Evolutionary conservation across 1,284 basidiomycete species (phyloP).

Genomic region (Ceratobasidium sp.): DNA sequence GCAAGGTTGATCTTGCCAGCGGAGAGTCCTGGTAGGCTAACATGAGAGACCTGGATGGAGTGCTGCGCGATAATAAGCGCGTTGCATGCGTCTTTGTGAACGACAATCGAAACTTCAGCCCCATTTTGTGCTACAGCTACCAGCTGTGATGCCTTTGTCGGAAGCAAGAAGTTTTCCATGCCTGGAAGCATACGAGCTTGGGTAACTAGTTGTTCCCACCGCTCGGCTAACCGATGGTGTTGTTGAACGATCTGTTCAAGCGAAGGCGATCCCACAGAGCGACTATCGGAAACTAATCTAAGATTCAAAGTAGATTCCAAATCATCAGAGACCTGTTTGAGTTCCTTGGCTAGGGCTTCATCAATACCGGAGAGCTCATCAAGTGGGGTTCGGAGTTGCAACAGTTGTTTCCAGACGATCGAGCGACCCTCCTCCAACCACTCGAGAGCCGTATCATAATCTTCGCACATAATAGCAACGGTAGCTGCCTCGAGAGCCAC

Average conservation of each 20-base stretch:
- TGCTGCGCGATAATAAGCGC: neutral
- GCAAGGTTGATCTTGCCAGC: no score
- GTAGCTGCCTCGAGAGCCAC: neutral
- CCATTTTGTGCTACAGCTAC: neutral
- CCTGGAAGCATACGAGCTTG: neutral
- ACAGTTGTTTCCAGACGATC: conserved; percentile 8
- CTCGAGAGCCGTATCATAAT: neutral
- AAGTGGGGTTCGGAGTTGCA: conserved; percentile 18
- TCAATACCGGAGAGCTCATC: conserved; percentile 1
- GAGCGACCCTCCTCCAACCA: conserved; percentile 24
- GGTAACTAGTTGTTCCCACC: neutral
- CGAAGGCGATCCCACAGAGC: neutral
- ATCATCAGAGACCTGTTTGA: neutral
- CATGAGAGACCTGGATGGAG: neutral
- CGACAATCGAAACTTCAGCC: neutral
- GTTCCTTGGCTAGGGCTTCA: neutral
- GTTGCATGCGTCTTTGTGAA: neutral
- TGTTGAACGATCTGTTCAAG: neutral
- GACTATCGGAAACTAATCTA: neutral
- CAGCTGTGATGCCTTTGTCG: neutral
- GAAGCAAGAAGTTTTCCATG: neutral
- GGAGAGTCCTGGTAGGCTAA: no score
- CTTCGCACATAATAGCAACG: neutral
- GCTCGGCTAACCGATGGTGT: conserved; percentile 9
- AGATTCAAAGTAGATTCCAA: neutral